These are phyloP conservation scores for Penicillium desertorum DNA, from an alignment of 495 filamentous ascomycete genomes.

Conservation along the genomic window DNA sequence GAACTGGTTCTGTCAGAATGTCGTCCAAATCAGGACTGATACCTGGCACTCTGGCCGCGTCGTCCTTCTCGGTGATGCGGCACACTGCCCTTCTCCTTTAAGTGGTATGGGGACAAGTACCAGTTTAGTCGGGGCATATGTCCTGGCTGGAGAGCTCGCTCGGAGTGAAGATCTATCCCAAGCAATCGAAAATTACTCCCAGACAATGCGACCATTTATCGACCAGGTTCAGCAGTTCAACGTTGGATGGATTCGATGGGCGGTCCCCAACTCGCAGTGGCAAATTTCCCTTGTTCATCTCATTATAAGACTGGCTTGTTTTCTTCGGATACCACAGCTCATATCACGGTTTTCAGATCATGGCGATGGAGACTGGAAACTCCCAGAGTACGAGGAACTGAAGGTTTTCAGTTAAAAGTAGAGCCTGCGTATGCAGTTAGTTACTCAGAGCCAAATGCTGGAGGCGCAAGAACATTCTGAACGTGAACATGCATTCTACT, in stretches of 20 bases:
- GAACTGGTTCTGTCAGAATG: constrained; percentile 51
- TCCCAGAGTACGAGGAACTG: constrained; percentile 30
- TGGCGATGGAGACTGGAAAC: constrained; percentile 26
- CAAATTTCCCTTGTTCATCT: constrained; percentile 27
- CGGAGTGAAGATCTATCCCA: constrained; percentile 20
- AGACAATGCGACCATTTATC: constrained; percentile 31
- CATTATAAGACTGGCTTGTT: constrained; percentile 20
- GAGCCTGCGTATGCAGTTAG: too few relatives aligned
- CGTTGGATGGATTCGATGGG: constrained; percentile 13
- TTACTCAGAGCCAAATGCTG: too few relatives aligned
- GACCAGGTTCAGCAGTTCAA: constrained; percentile 32
- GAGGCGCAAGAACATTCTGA: too few relatives aligned
- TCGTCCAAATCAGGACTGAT: constrained; percentile 42
- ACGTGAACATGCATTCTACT: too few relatives aligned
- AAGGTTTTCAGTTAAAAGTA: too few relatives aligned
- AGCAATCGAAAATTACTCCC: constrained; percentile 33
- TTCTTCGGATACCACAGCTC: constrained; percentile 26
- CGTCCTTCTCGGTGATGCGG: constrained; percentile 57
- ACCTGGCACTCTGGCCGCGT: constrained; percentile 50
- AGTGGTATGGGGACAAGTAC: constrained; percentile 52
- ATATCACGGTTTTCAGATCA: constrained; percentile 20
- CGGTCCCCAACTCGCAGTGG: constrained; percentile 25
- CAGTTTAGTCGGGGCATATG: constrained; percentile 50
- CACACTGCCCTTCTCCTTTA: constrained; percentile 47
- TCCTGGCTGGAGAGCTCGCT: constrained; percentile 54